Conservation (phyloP, 2,329 filamentous ascomycete genomes). For the Monosporascus sp. region DNA sequence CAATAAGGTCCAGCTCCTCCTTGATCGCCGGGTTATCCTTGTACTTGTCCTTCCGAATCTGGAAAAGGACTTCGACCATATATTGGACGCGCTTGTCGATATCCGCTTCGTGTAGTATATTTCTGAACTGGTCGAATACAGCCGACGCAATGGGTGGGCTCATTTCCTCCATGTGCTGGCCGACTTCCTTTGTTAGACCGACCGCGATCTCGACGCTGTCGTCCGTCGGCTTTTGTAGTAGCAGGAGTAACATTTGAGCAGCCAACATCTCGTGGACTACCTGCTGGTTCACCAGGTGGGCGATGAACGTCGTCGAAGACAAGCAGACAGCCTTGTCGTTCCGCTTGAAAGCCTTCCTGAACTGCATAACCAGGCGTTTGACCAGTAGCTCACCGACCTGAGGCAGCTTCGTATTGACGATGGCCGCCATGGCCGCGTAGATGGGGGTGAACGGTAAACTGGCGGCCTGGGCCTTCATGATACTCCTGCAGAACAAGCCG, state of each 20-base stretch:
- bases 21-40: slow-evolving; percentile 88
- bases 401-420: slow-evolving; percentile 95
- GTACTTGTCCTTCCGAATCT: slow-evolving; percentile 93
- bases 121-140: slow-evolving; percentile 93
- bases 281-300: slow-evolving; percentile 93
- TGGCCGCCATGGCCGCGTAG: slow-evolving; percentile 90
- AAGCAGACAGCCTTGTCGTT: slow-evolving; percentile 97
- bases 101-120: slow-evolving; percentile 90
- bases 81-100: slow-evolving; percentile 99
- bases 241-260: slow-evolving; percentile 84
- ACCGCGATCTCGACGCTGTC: slow-evolving; percentile 98
- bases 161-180: slow-evolving; percentile 94
- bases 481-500: slow-evolving; percentile 88
- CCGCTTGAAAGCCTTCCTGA: slow-evolving; percentile 89
- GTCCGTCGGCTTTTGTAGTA: slow-evolving; percentile 92
- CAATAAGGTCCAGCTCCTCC: slow-evolving; percentile 90
- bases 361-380: slow-evolving; percentile 81
- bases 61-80: slow-evolving; percentile 97
- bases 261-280: slow-evolving; percentile 91
- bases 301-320: slow-evolving; percentile 88
- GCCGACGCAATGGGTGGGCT: slow-evolving; percentile 79
- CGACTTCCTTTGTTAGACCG: slow-evolving; percentile 85
- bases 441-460: slow-evolving; percentile 95
- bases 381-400: slow-evolving; percentile 89
- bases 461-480: slow-evolving; percentile 97